phyloP scores from a whole-genome alignment of 345 rosid species.

The Citrus australasica region DNA sequence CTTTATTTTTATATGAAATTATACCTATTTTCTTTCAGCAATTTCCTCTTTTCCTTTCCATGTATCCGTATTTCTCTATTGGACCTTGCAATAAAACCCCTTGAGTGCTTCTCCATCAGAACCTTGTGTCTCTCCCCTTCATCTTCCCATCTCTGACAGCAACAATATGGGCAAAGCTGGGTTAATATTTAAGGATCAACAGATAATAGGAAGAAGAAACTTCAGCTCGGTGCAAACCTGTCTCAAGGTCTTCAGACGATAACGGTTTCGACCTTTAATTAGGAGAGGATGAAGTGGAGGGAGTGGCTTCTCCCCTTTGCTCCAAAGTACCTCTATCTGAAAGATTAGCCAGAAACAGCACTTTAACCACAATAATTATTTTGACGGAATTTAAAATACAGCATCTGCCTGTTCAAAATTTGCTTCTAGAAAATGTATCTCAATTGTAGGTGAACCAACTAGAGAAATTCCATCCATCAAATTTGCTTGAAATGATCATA shows the following conservation, averaged over 20 bases:
- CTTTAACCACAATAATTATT: not conserved
- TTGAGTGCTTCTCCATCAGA: slow-evolving; percentile 56
- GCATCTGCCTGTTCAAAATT: not conserved
- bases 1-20: not conserved
- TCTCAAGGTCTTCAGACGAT: slow-evolving; percentile 45
- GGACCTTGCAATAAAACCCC: slow-evolving; percentile 54
- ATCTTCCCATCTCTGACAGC: slow-evolving; percentile 51
- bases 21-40: slow-evolving; percentile 25
- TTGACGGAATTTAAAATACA: not conserved
- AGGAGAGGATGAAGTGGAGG: slow-evolving; percentile 59
- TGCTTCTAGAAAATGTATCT: not conserved
- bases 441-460: not conserved
- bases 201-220: not conserved
- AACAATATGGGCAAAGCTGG: not conserved
- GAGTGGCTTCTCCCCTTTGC: slow-evolving; percentile 55
- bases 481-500: not conserved
- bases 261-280: slow-evolving; percentile 62
- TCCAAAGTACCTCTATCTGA: slow-evolving; percentile 71
- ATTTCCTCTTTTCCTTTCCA: slow-evolving; percentile 40
- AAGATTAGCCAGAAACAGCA: slow-evolving; percentile 9
- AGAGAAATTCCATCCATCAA: not conserved
- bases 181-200: not conserved
- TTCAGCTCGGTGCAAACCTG: slow-evolving; percentile 33
- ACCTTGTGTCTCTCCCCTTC: slow-evolving; percentile 45
- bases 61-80: slow-evolving; percentile 38